These are phyloP conservation scores for Sinapis alba DNA, from an alignment of 441 rosid genomes.

Conservation along the genomic window DNA sequence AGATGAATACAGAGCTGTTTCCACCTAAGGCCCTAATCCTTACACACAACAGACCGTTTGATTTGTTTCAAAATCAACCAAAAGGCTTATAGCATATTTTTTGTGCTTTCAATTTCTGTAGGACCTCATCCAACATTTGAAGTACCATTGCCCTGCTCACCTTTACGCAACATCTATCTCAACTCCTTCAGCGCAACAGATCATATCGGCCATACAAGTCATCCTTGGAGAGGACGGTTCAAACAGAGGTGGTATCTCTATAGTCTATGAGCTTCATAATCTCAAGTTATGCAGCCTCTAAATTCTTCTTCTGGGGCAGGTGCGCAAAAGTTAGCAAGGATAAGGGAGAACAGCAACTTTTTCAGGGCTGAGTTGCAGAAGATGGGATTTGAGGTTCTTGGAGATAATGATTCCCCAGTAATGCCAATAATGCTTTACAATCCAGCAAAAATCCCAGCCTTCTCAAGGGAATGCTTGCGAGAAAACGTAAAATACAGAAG, in stretches of 20 bases:
- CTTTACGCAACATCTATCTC: conserved; percentile 87
- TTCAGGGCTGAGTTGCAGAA: conserved; percentile 84
- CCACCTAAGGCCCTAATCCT: neutral
- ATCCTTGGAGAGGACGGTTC: conserved; percentile 93
- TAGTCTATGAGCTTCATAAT: neutral
- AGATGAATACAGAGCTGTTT: neutral
- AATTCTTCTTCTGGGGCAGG: conserved; percentile 44
- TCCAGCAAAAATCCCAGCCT: conserved; percentile 92
- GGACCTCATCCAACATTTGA: conserved; percentile 78
- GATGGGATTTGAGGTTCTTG: conserved; percentile 94
- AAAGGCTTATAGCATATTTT: neutral
- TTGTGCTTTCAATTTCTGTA: conserved; percentile 21
- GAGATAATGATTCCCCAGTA: conserved; percentile 90
- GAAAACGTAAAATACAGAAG: conserved; percentile 57
- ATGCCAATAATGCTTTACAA: conserved; percentile 97
- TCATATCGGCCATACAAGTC: conserved; percentile 76
- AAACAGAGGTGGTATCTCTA: conserved; percentile 59
- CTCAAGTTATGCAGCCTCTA: neutral
- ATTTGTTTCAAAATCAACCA: neutral
- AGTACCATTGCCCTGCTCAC: conserved; percentile 79
- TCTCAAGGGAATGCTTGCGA: conserved; percentile 81
- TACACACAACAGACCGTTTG: neutral
- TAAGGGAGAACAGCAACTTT: conserved; percentile 91
- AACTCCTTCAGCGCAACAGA: conserved; percentile 88
- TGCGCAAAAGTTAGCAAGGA: conserved; percentile 79